Conservation (phyloP, 1,139 yeast species). For the Yamadazyma epiphylla region DNA sequence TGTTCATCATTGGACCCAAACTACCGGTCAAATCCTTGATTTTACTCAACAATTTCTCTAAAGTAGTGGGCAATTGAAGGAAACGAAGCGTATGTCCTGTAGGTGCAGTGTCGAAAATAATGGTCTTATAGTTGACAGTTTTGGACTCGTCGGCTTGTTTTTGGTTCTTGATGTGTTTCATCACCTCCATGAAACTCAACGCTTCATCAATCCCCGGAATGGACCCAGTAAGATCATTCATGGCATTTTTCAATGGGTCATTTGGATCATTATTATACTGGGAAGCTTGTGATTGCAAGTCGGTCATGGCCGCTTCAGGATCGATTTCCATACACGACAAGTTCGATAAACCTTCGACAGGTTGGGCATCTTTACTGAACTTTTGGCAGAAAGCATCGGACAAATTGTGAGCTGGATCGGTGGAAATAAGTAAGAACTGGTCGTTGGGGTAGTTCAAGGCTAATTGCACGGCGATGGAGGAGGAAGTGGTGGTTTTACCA, state of each 20-base stretch:
- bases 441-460: constrained; percentile 78
- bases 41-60: constrained; percentile 82
- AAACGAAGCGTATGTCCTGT: constrained; percentile 96
- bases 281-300: constrained; percentile 63
- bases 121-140: constrained; percentile 61
- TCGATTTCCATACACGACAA: constrained; percentile 98
- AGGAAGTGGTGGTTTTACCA: constrained; percentile 96
- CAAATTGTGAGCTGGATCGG: constrained; percentile 97
- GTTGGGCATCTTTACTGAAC: constrained; percentile 93
- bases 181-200: constrained; percentile 92
- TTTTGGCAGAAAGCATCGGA: constrained; percentile 98
- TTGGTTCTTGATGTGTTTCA: constrained; percentile 91
- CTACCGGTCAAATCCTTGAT: constrained; percentile 81
- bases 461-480: constrained; percentile 89
- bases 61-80: constrained; percentile 86
- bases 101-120: constrained; percentile 97
- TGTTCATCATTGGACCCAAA: constrained; percentile 87
- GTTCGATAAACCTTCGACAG: constrained; percentile 83
- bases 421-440: constrained; percentile 83
- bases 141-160: constrained; percentile 26
- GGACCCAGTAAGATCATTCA: constrained; percentile 91
- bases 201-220: constrained; percentile 99
- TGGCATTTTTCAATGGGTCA: constrained; percentile 62
- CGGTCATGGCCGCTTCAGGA: constrained; percentile 91
- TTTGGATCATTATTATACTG: constrained; percentile 56